These are phyloP conservation scores for Saccharomyces jurei DNA, from an alignment of 805 yeast species.

Conservation along the genomic window DNA sequence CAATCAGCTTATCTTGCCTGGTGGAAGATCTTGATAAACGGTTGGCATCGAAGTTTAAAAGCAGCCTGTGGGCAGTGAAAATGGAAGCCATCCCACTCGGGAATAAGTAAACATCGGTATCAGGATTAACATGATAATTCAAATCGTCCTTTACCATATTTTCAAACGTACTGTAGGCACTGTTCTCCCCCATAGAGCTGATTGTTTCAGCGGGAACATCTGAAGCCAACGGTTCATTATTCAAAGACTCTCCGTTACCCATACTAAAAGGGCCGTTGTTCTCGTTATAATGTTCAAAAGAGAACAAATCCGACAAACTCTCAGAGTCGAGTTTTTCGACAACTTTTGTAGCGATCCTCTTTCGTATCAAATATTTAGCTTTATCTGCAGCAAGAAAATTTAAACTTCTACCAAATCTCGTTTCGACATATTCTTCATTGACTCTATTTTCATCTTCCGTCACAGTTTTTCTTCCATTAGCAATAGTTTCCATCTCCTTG, in stretches of 20 bases:
- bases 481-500: constrained; percentile 12
- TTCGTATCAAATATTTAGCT: constrained; percentile 66
- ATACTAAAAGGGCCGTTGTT: background rate
- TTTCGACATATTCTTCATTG: constrained; percentile 70
- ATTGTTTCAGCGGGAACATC: background rate
- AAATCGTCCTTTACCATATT: background rate
- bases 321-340: constrained; percentile 32
- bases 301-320: background rate
- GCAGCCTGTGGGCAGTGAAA: constrained; percentile 65
- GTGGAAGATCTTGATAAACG: constrained; percentile 22
- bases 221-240: background rate
- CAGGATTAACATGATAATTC: constrained; percentile 25
- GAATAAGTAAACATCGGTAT: constrained; percentile 69
- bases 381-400: constrained; percentile 67
- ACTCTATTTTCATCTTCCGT: constrained; percentile 23
- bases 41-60: constrained; percentile 33
- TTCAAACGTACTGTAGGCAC: background rate
- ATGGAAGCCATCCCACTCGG: constrained; percentile 94
- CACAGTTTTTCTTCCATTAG: background rate
- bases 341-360: constrained; percentile 65
- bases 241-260: background rate
- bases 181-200: background rate
- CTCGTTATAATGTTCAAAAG: background rate
- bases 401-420: constrained; percentile 82
- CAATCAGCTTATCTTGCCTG: constrained; percentile 9